Percentiles rank a stretch among this genome's conserved stretches.
Evolutionary conservation across 208 protist genomes (phyloP).

Genomic region (Acanthamoeba lugdunensis): DNA sequence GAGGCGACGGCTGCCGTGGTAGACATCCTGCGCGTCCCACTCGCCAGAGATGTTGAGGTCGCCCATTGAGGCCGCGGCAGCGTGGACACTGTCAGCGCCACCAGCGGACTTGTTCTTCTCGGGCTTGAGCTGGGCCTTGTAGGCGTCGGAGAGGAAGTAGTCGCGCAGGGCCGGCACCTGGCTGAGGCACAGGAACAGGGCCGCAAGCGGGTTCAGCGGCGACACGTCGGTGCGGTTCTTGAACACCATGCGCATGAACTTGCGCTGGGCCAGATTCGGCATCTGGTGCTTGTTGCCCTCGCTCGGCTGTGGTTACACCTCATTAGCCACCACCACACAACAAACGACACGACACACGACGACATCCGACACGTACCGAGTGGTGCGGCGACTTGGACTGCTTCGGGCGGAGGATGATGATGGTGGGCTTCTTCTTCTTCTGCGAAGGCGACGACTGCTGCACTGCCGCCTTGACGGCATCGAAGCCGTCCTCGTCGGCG

Average conservation of each 20-base stretch:
- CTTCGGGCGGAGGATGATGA: conserved; percentile 34
- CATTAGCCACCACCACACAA: no score
- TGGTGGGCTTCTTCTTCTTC: conserved; percentile 38
- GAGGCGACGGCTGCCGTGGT: conserved; percentile 41
- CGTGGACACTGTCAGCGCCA: not conserved
- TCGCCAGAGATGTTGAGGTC: conserved; percentile 39
- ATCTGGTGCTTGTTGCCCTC: conserved; percentile 19
- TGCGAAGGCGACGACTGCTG: not conserved
- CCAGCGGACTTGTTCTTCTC: conserved; percentile 27
- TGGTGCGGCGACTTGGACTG: not conserved
- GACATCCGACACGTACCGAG: no score
- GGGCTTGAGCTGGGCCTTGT: conserved; percentile 13
- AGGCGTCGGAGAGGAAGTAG: conserved; percentile 40
- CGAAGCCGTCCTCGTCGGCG: conserved; percentile 1
- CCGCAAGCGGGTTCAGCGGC: conserved; percentile 36
- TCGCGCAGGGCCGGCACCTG: conserved; percentile 18
- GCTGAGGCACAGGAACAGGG: conserved; percentile 52
- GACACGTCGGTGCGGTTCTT: conserved; percentile 45
- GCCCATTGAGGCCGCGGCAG: not conserved
- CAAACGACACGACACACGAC: no score
- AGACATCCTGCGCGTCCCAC: conserved; percentile 21
- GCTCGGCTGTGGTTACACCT: not conserved
- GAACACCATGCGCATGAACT: conserved; percentile 42
- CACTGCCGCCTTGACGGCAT: not conserved
- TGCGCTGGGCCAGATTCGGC: conserved; percentile 32